phyloP scores from a whole-genome alignment of 768 basidiomycete genomes.

The Kockovaella imperatae region DNA sequence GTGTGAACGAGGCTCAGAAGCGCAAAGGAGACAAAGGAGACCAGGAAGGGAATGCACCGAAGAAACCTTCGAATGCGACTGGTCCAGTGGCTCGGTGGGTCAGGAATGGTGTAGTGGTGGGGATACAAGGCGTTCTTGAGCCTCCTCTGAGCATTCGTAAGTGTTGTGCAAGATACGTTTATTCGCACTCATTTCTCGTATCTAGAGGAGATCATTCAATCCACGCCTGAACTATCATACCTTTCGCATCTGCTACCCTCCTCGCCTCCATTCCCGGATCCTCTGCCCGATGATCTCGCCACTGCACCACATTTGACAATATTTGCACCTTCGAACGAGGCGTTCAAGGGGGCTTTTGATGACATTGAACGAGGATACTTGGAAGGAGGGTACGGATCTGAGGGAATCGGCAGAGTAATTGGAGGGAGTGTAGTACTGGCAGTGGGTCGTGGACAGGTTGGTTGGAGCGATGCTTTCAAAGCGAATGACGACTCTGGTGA shows the following conservation, averaged over 20 bases:
- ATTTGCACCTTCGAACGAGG: constrained; percentile 78
- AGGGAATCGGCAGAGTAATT: constrained; percentile 69
- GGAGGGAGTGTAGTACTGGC: constrained; percentile 45
- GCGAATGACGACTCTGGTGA: constrained; percentile 3
- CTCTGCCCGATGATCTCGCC: constrained; percentile 50
- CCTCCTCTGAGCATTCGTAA: constrained; percentile 67
- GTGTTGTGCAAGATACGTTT: constrained; percentile 32
- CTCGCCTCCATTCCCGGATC: constrained; percentile 16
- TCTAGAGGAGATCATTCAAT: constrained; percentile 57
- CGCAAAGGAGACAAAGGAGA: not conserved
- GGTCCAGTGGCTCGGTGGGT: constrained; percentile 55
- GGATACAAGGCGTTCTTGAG: constrained; percentile 64
- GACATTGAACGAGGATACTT: constrained; percentile 75
- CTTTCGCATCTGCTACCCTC: constrained; percentile 62
- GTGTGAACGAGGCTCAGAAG: not conserved
- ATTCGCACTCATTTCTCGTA: not conserved
- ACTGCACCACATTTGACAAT: constrained; percentile 65
- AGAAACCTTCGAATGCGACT: constrained; percentile 45
- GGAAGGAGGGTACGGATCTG: constrained; percentile 74
- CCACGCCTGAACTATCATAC: constrained; percentile 61
- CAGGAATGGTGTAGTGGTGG: constrained; percentile 69
- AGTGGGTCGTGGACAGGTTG: constrained; percentile 32
- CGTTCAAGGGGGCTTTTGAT: constrained; percentile 65
- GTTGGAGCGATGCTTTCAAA: constrained; percentile 43
- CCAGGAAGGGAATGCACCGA: constrained; percentile 1